phyloP scores from a whole-genome alignment of 148 eudicot species.

The Hydrangea macrophylla region DNA sequence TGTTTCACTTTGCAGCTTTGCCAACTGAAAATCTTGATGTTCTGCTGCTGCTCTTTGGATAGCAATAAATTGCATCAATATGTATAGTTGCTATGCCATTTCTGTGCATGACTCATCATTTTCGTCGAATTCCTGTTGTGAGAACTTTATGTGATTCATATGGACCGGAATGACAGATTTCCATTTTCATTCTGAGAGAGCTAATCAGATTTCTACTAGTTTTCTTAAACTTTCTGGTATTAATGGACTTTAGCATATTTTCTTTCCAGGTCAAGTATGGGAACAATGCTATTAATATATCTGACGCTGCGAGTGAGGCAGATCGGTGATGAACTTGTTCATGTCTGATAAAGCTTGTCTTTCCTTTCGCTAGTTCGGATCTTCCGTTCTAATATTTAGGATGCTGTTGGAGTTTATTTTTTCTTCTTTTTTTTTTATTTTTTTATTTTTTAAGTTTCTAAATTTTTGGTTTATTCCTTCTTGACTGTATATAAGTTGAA shows the following conservation, averaged over 20 bases:
- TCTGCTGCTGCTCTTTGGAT: too few species aligned
- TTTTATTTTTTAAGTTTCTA: background rate
- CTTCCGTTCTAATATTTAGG: background rate
- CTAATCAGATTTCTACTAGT: background rate
- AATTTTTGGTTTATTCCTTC: background rate
- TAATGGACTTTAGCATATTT: background rate
- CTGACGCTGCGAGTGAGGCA: slow-evolving; percentile 73
- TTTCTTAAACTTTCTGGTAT: background rate
- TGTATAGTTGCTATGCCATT: too few species aligned
- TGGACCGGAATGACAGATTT: background rate
- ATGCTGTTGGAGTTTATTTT: slow-evolving; percentile 1
- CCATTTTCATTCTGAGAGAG: background rate
- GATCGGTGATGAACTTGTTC: slow-evolving; percentile 38
- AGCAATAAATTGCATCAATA: too few species aligned
- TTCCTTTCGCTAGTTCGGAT: background rate
- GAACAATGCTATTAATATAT: slow-evolving; percentile 72
- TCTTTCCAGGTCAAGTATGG: slow-evolving; percentile 72
- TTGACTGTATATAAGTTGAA: slow-evolving; percentile 1
- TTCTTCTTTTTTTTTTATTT: background rate
- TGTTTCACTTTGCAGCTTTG: too few species aligned
- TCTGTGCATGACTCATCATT: too few species aligned
- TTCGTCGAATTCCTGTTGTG: too few species aligned
- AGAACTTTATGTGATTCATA: too few species aligned
- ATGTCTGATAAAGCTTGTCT: slow-evolving; percentile 15
- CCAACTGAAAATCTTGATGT: too few species aligned